These are phyloP conservation scores for Penicillium janthinellum DNA, from an alignment of 2,329 filamentous ascomycete genomes.

Conservation along the genomic window DNA sequence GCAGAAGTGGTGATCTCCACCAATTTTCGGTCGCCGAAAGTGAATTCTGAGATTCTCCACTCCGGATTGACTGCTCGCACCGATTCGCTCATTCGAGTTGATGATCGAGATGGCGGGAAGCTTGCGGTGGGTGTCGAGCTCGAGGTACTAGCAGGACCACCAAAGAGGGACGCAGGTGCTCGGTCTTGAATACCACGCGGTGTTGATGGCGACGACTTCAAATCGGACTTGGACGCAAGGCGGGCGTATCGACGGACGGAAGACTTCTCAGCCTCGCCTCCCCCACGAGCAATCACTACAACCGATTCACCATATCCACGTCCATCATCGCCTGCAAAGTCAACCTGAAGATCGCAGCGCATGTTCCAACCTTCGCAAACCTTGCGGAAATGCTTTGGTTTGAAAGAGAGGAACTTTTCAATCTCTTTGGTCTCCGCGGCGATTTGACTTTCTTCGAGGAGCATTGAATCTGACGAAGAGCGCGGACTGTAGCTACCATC, in stretches of 20 bases:
- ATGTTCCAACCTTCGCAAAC: slow-evolving; percentile 89
- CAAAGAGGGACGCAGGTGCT: slow-evolving; percentile 53
- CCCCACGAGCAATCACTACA: slow-evolving; percentile 72
- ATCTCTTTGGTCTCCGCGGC: slow-evolving; percentile 78
- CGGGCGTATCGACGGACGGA: slow-evolving; percentile 62
- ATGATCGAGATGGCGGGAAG: slow-evolving; percentile 36
- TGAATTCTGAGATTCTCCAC: slow-evolving; percentile 66
- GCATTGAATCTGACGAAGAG: slow-evolving; percentile 73
- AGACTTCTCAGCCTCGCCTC: slow-evolving; percentile 59
- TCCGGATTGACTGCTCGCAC: slow-evolving; percentile 55
- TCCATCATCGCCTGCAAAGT: slow-evolving; percentile 83
- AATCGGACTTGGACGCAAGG: slow-evolving; percentile 45
- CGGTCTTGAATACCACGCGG: slow-evolving; percentile 19
- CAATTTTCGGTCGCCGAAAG: slow-evolving; percentile 61
- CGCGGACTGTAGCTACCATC: slow-evolving; percentile 79
- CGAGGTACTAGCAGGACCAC: slow-evolving; percentile 40
- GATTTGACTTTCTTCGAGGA: slow-evolving; percentile 69
- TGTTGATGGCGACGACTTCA: slow-evolving; percentile 20
- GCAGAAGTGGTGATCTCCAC: slow-evolving; percentile 69
- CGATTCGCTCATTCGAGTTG: slow-evolving; percentile 32
- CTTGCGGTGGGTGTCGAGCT: slow-evolving; percentile 23
- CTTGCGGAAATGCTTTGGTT: slow-evolving; percentile 76
- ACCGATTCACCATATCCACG: slow-evolving; percentile 74
- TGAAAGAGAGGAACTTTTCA: slow-evolving; percentile 70
- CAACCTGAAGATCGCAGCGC: slow-evolving; percentile 79